A percentile compares a stretch with the other conserved stretches of the same genome.
These are phyloP conservation scores for Pythium scleroteichum DNA, from an alignment of 352 stramenopile species.

Conservation along the genomic window DNA sequence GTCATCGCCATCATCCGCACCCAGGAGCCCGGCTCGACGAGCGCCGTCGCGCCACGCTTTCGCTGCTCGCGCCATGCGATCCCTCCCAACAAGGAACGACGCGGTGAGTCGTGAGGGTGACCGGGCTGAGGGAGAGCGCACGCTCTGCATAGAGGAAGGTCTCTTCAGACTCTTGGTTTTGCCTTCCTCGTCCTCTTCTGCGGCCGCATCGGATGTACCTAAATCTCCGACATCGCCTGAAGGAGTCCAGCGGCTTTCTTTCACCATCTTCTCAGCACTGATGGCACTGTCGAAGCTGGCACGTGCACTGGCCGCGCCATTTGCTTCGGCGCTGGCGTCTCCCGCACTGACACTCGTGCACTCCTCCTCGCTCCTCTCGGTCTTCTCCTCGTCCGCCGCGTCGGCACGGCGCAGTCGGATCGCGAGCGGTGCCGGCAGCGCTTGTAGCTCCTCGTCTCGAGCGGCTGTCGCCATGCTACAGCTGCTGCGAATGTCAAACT, in stretches of 20 bases:
- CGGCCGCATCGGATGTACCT: not conserved
- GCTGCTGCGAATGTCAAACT: no score
- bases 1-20: constrained; percentile 7
- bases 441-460: not conserved
- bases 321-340: no score
- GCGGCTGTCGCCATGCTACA: not conserved
- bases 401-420: not conserved
- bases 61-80: constrained; percentile 20
- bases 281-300: not conserved
- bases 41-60: constrained; percentile 20
- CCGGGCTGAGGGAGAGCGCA: constrained; percentile 8
- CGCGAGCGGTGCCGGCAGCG: not conserved
- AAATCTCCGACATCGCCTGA: no score
- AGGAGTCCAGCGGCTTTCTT: not conserved
- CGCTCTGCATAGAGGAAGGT: not conserved
- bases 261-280: not conserved
- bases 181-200: constrained; percentile 5
- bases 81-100: constrained; percentile 13
- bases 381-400: not conserved
- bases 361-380: not conserved
- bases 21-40: constrained; percentile 13
- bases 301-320: not conserved
- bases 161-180: constrained; percentile 2
- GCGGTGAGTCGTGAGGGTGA: constrained; percentile 8
- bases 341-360: no score